Evolutionary conservation across 164 flowering plant species (phyloP).

Genomic region (Annona squamosa): DNA sequence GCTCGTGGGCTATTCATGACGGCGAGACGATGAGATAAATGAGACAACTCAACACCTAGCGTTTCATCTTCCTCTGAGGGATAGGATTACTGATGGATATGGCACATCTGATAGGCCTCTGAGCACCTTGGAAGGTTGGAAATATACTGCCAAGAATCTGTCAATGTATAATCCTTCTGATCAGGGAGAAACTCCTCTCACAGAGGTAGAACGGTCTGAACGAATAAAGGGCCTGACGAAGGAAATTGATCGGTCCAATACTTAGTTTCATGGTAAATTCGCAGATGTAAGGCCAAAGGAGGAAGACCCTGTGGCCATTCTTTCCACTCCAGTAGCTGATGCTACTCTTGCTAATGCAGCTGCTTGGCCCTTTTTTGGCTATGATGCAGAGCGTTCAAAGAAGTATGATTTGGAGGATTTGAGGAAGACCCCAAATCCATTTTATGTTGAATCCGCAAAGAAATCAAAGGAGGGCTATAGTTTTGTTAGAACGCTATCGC

Average conservation of each 20-base stretch:
- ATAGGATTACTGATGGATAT: slow-evolving; percentile 75
- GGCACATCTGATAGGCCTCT: slow-evolving; percentile 89
- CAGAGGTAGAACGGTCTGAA: slow-evolving; percentile 59
- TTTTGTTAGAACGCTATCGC: slow-evolving; percentile 60
- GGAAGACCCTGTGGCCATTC: slow-evolving; percentile 61
- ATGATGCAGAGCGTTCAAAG: slow-evolving; percentile 55
- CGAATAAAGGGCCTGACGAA: slow-evolving; percentile 68
- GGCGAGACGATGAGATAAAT: too few species aligned
- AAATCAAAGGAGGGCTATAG: slow-evolving; percentile 54
- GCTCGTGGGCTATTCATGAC: too few species aligned
- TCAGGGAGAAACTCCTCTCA: slow-evolving; percentile 65
- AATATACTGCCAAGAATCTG: slow-evolving; percentile 73
- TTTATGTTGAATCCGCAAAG: slow-evolving; percentile 69
- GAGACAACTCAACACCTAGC: too few species aligned
- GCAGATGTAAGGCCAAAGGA: slow-evolving; percentile 55
- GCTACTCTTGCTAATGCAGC: slow-evolving; percentile 45
- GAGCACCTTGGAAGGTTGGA: slow-evolving; percentile 78
- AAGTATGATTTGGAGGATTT: slow-evolving; percentile 89
- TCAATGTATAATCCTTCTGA: slow-evolving; percentile 85
- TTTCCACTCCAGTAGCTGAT: slow-evolving; percentile 71
- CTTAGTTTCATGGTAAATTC: slow-evolving; percentile 71
- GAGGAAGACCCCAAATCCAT: slow-evolving; percentile 71
- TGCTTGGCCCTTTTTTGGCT: slow-evolving; percentile 20
- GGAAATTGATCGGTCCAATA: slow-evolving; percentile 49
- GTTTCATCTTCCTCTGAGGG: too few species aligned